Conservation (phyloP, 805 yeast genomes). For the Ogataea saltuana region DNA sequence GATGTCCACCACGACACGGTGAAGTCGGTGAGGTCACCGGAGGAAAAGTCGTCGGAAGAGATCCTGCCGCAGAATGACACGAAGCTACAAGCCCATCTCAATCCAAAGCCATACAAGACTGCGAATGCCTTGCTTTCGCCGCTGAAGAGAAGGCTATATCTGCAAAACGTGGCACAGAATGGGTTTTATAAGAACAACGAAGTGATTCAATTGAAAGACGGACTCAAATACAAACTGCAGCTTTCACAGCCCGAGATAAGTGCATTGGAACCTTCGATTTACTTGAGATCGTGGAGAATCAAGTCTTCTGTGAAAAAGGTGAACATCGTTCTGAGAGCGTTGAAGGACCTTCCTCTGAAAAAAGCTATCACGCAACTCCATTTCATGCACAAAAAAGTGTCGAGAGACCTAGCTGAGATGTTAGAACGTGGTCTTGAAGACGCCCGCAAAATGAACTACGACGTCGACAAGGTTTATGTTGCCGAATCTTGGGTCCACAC, state of each 20-base stretch:
- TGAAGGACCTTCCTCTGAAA: constrained; percentile 67
- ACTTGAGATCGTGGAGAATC: constrained; percentile 74
- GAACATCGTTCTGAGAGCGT: constrained; percentile 72
- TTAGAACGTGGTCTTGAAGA: constrained; percentile 71
- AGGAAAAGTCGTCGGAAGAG: constrained; percentile 5
- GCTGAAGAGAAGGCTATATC: constrained; percentile 65
- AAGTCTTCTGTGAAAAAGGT: constrained; percentile 90
- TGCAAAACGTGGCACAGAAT: constrained; percentile 56
- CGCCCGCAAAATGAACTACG: constrained; percentile 58
- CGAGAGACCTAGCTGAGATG: constrained; percentile 75
- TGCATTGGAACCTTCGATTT: constrained; percentile 85
- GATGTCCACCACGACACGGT: constrained; percentile 11
- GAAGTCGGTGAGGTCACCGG: constrained; percentile 3
- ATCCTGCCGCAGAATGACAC: constrained; percentile 34
- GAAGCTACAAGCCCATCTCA: constrained; percentile 49
- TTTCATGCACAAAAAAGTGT: constrained; percentile 76
- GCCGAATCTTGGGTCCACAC: constrained; percentile 89
- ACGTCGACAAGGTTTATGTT: constrained; percentile 64
- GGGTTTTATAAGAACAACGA: constrained; percentile 71
- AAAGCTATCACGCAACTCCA: constrained; percentile 91
- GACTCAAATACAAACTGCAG: constrained; percentile 47
- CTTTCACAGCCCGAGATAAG: constrained; percentile 68
- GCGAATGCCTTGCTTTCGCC: constrained; percentile 64
- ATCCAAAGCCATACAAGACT: constrained; percentile 55
- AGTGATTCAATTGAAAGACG: constrained; percentile 44